Evolutionary conservation across 331 rosid genomes (phyloP), one percentile per base, ranked within the genome.

Genomic region (Telfairia occidentalis): DNA sequence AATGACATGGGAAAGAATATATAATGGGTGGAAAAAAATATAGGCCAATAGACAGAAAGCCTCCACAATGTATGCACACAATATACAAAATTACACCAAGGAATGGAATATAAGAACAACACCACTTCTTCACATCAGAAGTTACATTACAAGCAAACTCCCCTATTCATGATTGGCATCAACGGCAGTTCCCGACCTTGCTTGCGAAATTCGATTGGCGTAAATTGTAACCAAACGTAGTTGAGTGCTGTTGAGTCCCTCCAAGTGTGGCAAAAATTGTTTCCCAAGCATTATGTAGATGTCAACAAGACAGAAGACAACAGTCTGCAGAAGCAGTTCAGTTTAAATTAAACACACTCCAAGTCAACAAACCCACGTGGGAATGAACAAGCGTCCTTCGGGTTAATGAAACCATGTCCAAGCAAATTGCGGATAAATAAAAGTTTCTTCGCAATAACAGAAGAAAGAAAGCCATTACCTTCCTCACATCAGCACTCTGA

Each of bases 401-500:
- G n/a, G n/a, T n/a, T n/a, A n/a, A n/a, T n/a, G n/a, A n/a, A n/a
- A n/a, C n/a, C n/a, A n/a, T n/a, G n/a, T n/a, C n/a, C n/a, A n/a
- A n/a, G n/a, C n/a, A n/a, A n/a, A n/a, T n/a, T n/a, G n/a, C n/a
- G n/a, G n/a, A n/a, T n/a, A n/a, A n/a, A n/a, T n/a, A n/a, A n/a
- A n/a, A n/a, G n/a, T n/a, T n/a, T n/a, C n/a, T n/a, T n/a, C n/a
- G n/a, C n/a, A n/a, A n/a, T n/a, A n/a, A n/a, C n/a, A n/a, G n/a
- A n/a, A n/a, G n/a, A n/a, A n/a, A n/a, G n/a, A n/a, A n/a, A n/a
- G 30, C 40, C 43, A 8, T 74, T 87, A 96, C 99, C 99, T 96
- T 96, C 2, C 99, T 97, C 81, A 96, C 99, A 79, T 96, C 99
- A 54, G 99, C 99, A 84, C 97, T 92, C 80, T 84, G 97, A 81